Evolutionary conservation across 2,329 filamentous ascomycete genomes (phyloP).

Genomic region (Xylaria arbuscula): DNA sequence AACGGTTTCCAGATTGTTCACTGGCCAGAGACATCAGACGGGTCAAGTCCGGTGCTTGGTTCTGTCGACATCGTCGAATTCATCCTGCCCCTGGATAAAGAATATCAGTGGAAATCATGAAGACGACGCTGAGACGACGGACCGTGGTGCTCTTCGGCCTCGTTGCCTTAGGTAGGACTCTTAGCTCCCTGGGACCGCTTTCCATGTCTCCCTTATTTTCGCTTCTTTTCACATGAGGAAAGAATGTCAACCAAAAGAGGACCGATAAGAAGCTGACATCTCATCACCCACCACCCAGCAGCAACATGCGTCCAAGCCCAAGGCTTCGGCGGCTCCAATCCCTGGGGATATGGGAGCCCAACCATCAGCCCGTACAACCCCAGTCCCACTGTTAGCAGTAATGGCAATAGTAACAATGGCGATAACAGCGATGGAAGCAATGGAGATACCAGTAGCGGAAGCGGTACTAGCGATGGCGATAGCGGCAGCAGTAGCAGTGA

Average conservation of each 20-base stretch:
- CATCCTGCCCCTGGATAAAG: background rate
- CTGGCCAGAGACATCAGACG: background rate
- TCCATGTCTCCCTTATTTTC: background rate
- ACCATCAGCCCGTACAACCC: constrained; percentile 19
- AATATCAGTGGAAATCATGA: constrained; percentile 20
- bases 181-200: background rate
- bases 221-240: background rate
- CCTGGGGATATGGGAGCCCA: constrained; percentile 11
- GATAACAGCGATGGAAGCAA: background rate
- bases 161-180: constrained; percentile 29
- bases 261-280: constrained; percentile 5
- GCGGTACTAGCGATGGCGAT: background rate
- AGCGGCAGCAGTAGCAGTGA: background rate
- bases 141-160: constrained; percentile 27
- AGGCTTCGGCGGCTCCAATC: background rate
- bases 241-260: background rate
- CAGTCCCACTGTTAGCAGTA: constrained; percentile 12
- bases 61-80: background rate
- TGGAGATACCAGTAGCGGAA: background rate
- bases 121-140: background rate
- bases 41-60: too few species aligned
- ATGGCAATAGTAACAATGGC: background rate
- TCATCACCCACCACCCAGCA: background rate
- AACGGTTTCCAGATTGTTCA: background rate
- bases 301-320: constrained; percentile 22